Evolutionary conservation across 1,284 basidiomycete species (phyloP).

Genomic region (Prillingera fragicola): DNA sequence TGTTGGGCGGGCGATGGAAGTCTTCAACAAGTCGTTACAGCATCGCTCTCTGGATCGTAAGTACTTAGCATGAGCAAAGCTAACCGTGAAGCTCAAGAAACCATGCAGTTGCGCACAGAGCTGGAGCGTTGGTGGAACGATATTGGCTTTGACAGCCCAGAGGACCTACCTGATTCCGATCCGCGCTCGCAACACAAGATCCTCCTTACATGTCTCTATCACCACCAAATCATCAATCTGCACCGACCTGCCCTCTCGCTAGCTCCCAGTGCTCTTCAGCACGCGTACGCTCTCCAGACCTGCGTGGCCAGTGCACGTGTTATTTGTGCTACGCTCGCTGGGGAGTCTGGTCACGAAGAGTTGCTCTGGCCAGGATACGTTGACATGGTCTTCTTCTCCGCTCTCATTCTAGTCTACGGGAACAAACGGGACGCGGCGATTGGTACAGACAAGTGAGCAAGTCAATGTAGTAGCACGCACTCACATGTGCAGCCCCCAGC

Average conservation of each 20-base stretch:
- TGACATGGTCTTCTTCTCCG: constrained; percentile 25
- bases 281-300: constrained; percentile 20
- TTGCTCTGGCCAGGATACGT: constrained; percentile 25
- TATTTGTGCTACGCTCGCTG: constrained; percentile 11
- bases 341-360: constrained; percentile 2
- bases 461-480: not conserved
- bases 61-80: not conserved
- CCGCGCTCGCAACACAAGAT: constrained; percentile 8
- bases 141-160: constrained; percentile 11
- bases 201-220: constrained; percentile 27
- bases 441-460: not conserved
- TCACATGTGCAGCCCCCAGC: not conserved
- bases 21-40: constrained; percentile 21
- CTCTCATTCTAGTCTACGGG: constrained; percentile 22
- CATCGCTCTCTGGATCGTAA: constrained; percentile 13
- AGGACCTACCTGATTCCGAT: not conserved
- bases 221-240: constrained; percentile 23
- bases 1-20: constrained; percentile 23
- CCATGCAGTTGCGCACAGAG: constrained; percentile 16
- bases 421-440: constrained; percentile 7
- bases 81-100: constrained; percentile 12
- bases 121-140: constrained; percentile 30
- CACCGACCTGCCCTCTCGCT: constrained; percentile 18
- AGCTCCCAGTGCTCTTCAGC: constrained; percentile 11
- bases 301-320: constrained; percentile 17